Conservation (phyloP, 2,329 filamentous ascomycete genomes). For the Thermothelomyces thermophilus region DNA sequence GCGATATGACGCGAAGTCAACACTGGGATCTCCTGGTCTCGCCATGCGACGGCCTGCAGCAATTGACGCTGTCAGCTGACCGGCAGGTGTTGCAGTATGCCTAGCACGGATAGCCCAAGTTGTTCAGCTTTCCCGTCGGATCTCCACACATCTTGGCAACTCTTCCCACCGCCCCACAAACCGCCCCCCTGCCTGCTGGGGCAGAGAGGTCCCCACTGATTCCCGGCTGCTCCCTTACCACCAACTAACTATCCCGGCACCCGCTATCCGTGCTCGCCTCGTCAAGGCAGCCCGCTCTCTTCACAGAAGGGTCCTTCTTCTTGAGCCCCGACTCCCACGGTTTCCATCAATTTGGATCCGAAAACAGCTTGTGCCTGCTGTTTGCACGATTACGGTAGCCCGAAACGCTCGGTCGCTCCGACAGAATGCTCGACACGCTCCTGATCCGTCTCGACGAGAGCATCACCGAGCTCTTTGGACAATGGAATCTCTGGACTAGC, state of each 20-base stretch:
- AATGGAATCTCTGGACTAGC: conserved; percentile 80
- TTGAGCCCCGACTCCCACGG: not conserved
- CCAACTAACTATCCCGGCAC: not conserved
- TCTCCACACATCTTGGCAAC: not conserved
- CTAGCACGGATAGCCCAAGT: not conserved
- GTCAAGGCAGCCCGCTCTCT: no score
- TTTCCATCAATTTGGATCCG: not conserved
- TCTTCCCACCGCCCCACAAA: no score
- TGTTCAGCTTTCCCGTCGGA: not conserved
- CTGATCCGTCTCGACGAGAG: conserved; percentile 65
- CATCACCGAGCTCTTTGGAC: conserved; percentile 61
- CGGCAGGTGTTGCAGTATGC: not conserved
- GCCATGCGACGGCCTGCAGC: not conserved
- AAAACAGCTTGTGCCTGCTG: no score
- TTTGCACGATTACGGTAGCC: not conserved
- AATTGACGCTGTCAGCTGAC: not conserved
- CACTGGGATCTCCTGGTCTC: conserved; percentile 15
- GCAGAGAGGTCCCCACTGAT: not conserved
- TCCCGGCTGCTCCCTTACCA: no score
- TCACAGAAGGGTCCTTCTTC: no score
- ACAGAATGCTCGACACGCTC: conserved; percentile 41
- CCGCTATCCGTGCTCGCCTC: no score
- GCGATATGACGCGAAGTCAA: conserved; percentile 22
- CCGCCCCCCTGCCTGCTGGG: no score
- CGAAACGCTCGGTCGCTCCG: not conserved